Percentiles rank a stretch among this genome's conserved stretches.
phyloP scores from a whole-genome alignment of 306 rosid genomes.

The Gastrolobium bilobum region DNA sequence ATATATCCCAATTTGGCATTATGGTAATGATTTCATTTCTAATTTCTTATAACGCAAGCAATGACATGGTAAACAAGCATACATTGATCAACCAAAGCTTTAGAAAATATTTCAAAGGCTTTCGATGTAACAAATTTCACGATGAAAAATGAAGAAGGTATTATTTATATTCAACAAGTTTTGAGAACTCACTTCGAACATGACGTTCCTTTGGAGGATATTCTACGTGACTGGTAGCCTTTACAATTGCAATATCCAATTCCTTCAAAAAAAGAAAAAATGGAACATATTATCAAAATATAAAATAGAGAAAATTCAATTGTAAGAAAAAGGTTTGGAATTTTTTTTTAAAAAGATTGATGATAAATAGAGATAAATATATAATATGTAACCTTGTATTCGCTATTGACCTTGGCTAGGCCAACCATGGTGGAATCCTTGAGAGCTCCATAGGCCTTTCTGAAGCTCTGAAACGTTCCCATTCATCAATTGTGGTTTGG shows the following conservation, averaged over 20 bases:
- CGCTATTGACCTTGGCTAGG: slow-evolving; percentile 97
- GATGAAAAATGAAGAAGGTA: background rate
- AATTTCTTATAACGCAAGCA: slow-evolving; percentile 40
- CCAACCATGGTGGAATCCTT: slow-evolving; percentile 97
- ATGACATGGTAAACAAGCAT: slow-evolving; percentile 5
- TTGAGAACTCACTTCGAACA: slow-evolving; percentile 74
- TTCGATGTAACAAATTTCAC: slow-evolving; percentile 16
- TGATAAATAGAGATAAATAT: background rate
- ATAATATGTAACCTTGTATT: slow-evolving; percentile 69
- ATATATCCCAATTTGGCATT: background rate
- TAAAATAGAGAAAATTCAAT: background rate
- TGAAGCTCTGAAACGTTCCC: slow-evolving; percentile 83
- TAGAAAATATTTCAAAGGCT: background rate
- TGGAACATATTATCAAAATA: slow-evolving; percentile 4
- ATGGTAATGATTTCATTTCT: slow-evolving; percentile 31
- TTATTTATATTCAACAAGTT: slow-evolving; percentile 7
- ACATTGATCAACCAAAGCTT: slow-evolving; percentile 1
- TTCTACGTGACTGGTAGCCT: slow-evolving; percentile 92
- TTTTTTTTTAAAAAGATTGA: background rate
- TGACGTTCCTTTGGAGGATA: slow-evolving; percentile 96
- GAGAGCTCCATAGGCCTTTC: slow-evolving; percentile 95
- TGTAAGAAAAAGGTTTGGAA: background rate
- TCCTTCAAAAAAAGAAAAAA: slow-evolving; percentile 58
- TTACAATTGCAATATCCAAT: slow-evolving; percentile 93
- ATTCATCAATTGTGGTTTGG: slow-evolving; percentile 40